Conservation (phyloP, 1,284 basidiomycete genomes). For the Ustilago loliicola region DNA sequence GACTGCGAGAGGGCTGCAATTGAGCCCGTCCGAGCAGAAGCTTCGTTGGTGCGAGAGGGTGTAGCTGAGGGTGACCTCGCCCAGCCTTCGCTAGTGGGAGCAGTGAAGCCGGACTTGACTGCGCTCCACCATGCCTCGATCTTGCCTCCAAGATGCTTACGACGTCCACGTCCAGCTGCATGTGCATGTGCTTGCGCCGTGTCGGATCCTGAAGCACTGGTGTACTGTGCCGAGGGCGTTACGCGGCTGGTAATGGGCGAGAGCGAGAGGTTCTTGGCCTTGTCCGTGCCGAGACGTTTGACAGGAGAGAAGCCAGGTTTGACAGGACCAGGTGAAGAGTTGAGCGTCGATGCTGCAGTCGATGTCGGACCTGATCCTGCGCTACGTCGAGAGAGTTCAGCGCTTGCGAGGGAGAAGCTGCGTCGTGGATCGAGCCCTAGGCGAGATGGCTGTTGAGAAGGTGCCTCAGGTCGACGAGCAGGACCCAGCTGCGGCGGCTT, state of each 20-base stretch:
- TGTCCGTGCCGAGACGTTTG: conserved; percentile 44
- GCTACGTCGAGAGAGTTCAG: conserved; percentile 32
- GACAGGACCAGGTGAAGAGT: conserved; percentile 31
- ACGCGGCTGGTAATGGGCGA: conserved; percentile 60
- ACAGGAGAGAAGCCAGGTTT: conserved; percentile 40
- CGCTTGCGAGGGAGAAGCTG: conserved; percentile 48
- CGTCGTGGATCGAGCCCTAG: conserved; percentile 28
- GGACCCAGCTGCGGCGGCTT: conserved; percentile 41
- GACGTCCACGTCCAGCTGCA: conserved; percentile 42
- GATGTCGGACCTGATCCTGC: conserved; percentile 12
- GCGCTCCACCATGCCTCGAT: conserved; percentile 69
- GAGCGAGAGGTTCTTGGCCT: conserved; percentile 55
- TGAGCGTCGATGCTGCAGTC: conserved; percentile 18
- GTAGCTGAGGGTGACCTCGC: conserved; percentile 22
- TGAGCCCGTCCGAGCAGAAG: conserved; percentile 18
- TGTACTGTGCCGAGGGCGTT: conserved; percentile 39
- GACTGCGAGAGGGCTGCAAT: conserved; percentile 42
- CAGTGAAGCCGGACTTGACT: conserved; percentile 65
- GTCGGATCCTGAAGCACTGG: conserved; percentile 29
- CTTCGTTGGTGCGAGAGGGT: conserved; percentile 23
- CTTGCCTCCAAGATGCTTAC: conserved; percentile 61
- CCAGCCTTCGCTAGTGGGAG: conserved; percentile 32
- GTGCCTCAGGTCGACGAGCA: conserved; percentile 32
- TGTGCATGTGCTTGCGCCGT: conserved; percentile 36
- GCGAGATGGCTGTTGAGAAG: conserved; percentile 21